Percentiles rank a stretch among this genome's conserved stretches.
These are phyloP conservation scores for Umbelopsis isabellina DNA, from an alignment of 192 early-diverging fungal genomes.

Conservation along the genomic window DNA sequence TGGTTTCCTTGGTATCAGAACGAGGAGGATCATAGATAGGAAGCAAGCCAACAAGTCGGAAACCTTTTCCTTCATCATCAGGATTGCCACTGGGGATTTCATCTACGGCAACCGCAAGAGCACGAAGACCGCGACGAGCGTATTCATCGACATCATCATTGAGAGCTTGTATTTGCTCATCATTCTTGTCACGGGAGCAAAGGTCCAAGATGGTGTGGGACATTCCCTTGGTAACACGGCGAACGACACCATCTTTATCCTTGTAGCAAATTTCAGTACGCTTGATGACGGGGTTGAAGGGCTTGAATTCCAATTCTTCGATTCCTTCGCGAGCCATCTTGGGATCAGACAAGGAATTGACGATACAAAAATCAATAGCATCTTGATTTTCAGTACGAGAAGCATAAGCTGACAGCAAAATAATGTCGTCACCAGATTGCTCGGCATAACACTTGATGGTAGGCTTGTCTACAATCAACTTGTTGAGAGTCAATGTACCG, in stretches of 20 bases:
- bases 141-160: conserved; percentile 69
- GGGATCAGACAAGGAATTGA: conserved; percentile 63
- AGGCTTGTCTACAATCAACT: conserved; percentile 70
- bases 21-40: conserved; percentile 82
- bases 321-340: conserved; percentile 65
- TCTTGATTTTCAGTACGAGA: conserved; percentile 78
- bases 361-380: conserved; percentile 79
- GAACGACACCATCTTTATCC: conserved; percentile 62
- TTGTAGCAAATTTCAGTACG: conserved; percentile 73
- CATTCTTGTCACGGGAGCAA: conserved; percentile 67
- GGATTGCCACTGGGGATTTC: conserved; percentile 59
- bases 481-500: conserved; percentile 89
- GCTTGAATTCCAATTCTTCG: conserved; percentile 68
- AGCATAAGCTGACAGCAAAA: conserved; percentile 72
- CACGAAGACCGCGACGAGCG: conserved; percentile 71
- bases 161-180: conserved; percentile 52
- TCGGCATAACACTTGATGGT: conserved; percentile 74
- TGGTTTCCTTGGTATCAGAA: conserved; percentile 80
- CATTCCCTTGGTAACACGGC: conserved; percentile 78
- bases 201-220: conserved; percentile 74
- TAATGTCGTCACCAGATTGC: conserved; percentile 59
- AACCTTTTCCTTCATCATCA: conserved; percentile 67
- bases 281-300: conserved; percentile 82
- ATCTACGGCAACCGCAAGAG: conserved; percentile 76
- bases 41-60: conserved; percentile 70